These are phyloP conservation scores for Voacanga thouarsii DNA, from an alignment of 257 asterid species.

Conservation along the genomic window DNA sequence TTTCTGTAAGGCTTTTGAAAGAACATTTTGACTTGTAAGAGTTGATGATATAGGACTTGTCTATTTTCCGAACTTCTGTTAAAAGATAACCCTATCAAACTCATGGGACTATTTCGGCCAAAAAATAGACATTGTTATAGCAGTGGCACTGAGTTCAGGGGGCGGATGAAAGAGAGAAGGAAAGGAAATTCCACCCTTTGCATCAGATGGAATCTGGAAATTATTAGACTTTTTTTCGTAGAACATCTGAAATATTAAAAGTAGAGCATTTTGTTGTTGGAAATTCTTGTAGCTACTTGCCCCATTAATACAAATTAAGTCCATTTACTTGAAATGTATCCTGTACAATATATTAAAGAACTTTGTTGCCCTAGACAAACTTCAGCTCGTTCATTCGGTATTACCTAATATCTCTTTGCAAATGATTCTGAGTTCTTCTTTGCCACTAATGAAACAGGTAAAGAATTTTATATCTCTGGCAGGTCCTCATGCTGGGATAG, in stretches of 20 bases:
- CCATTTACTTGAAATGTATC: neutral
- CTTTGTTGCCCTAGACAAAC: neutral
- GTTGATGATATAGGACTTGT: neutral
- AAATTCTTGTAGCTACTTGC: neutral
- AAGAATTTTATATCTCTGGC: slow-evolving; percentile 77
- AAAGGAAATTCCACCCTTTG: too few species aligned
- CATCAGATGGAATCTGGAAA: neutral
- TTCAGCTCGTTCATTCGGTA: neutral
- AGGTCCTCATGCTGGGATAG: slow-evolving; percentile 96
- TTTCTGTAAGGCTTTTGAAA: neutral
- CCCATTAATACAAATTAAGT: neutral
- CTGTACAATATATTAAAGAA: neutral
- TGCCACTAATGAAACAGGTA: slow-evolving; percentile 51
- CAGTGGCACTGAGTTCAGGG: neutral
- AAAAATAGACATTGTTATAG: neutral
- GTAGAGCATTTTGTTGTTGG: neutral
- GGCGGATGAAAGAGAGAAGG: too few species aligned
- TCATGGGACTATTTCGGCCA: too few species aligned
- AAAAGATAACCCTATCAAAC: neutral
- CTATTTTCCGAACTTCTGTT: neutral
- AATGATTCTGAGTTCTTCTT: neutral
- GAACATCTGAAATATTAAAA: neutral
- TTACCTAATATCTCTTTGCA: neutral
- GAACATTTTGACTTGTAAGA: neutral
- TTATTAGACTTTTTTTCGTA: too few species aligned